These are phyloP conservation scores for Rubroboletus satanas DNA, from an alignment of 768 basidiomycete genomes.

Conservation along the genomic window DNA sequence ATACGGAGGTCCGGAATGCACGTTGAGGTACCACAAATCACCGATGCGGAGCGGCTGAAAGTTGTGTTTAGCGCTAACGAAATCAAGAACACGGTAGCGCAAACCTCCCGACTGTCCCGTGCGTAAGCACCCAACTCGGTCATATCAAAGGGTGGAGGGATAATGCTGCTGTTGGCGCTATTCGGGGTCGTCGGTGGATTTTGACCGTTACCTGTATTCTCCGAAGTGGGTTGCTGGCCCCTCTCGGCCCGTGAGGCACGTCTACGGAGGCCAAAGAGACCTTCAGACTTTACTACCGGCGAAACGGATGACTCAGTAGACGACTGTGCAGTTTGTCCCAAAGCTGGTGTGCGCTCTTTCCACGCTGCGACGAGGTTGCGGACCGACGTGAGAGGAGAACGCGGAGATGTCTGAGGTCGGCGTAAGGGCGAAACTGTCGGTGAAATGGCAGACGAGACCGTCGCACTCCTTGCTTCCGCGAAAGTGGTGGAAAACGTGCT, in stretches of 20 bases:
- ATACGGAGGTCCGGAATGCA: conserved; percentile 77
- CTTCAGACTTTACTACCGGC: conserved; percentile 28
- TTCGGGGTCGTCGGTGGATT: conserved; percentile 25
- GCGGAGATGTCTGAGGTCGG: conserved; percentile 61
- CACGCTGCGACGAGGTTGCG: conserved; percentile 76
- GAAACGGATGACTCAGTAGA: conserved; percentile 39
- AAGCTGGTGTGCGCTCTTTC: conserved; percentile 67
- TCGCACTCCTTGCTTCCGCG: conserved; percentile 33
- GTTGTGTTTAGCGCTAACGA: conserved; percentile 7
- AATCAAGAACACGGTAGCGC: conserved; percentile 2
- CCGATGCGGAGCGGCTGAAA: conserved; percentile 83
- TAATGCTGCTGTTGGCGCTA: conserved; percentile 31
- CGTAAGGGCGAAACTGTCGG: conserved; percentile 53
- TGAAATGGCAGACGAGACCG: conserved; percentile 26
- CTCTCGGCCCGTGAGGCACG: conserved; percentile 28
- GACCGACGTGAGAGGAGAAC: conserved; percentile 69
- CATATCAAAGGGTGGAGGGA: conserved; percentile 46
- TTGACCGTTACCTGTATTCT: conserved; percentile 3
- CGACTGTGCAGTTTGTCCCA: conserved; percentile 31
- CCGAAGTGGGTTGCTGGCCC: conserved; percentile 11
- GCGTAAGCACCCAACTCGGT: conserved; percentile 43
- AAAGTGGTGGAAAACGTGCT: conserved; percentile 38
- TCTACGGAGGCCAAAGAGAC: conserved; percentile 34
- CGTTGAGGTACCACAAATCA: conserved; percentile 87
- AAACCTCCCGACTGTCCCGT: conserved; percentile 43